These are phyloP conservation scores for Hypericum androsaemum DNA, from an alignment of 345 rosid genomes.

Conservation along the genomic window DNA sequence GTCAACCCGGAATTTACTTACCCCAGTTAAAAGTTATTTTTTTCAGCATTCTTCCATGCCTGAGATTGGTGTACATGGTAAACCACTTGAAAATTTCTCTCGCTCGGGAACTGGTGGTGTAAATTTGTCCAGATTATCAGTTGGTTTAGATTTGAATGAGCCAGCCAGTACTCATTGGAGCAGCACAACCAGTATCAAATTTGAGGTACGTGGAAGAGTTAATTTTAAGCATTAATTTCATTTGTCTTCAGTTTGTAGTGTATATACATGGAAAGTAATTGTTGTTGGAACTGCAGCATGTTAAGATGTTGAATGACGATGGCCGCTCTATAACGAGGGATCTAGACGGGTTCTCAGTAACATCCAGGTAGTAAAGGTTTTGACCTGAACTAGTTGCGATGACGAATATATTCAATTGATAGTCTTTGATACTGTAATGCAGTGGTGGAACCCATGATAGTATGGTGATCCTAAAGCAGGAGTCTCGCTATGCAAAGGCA, in stretches of 20 bases:
- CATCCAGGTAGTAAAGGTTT: slow-evolving; percentile 59
- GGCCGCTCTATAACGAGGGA: slow-evolving; percentile 76
- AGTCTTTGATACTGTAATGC: slow-evolving; percentile 31
- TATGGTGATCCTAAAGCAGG: slow-evolving; percentile 94
- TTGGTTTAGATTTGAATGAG: slow-evolving; percentile 77
- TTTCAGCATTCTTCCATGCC: slow-evolving; percentile 85
- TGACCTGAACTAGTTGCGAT: no score
- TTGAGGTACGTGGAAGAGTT: slow-evolving; percentile 46
- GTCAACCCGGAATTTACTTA: no score
- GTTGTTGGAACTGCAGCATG: slow-evolving; percentile 43
- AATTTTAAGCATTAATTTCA: slow-evolving; percentile 7
- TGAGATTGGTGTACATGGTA: slow-evolving; percentile 85
- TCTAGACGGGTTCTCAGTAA: slow-evolving; percentile 75
- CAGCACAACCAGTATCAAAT: slow-evolving; percentile 74
- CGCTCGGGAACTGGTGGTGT: slow-evolving; percentile 84
- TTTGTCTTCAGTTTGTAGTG: not conserved
- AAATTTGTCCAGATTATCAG: slow-evolving; percentile 69
- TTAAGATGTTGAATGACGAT: slow-evolving; percentile 74
- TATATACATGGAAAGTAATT: slow-evolving; percentile 9
- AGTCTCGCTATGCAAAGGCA: slow-evolving; percentile 73
- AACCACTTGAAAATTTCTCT: slow-evolving; percentile 69
- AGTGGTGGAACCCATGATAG: slow-evolving; percentile 72
- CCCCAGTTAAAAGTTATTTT: slow-evolving; percentile 11
- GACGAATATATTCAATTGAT: slow-evolving; percentile 1
- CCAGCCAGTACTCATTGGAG: slow-evolving; percentile 81